phyloP scores from a whole-genome alignment of 2,329 filamentous ascomycete genomes.

The Penicillium brasilianum region DNA sequence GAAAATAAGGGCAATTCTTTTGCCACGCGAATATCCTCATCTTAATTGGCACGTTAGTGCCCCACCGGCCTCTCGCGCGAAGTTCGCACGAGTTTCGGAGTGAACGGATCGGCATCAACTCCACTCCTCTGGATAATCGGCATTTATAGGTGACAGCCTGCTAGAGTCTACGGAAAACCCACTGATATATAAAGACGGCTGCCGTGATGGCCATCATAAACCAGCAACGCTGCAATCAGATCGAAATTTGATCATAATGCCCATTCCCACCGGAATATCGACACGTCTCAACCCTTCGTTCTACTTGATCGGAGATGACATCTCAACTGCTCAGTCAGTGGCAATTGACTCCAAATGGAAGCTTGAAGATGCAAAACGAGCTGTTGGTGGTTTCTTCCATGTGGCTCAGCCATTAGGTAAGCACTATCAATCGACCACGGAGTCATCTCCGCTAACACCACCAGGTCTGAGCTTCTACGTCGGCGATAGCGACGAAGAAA shows the following conservation, averaged over 20 bases:
- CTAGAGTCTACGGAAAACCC: too few relatives aligned
- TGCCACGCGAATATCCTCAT: background rate
- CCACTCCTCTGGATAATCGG: background rate
- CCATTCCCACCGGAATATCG: conserved; percentile 14
- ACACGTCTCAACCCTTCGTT: conserved; percentile 8
- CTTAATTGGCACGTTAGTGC: background rate
- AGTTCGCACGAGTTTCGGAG: conserved; percentile 1
- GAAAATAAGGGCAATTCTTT: background rate
- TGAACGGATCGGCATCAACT: background rate
- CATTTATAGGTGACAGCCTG: background rate
- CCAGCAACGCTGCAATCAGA: background rate
- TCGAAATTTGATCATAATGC: conserved; percentile 11
- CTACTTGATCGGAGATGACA: conserved; percentile 28
- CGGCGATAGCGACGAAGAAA: background rate
- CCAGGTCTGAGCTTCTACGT: background rate
- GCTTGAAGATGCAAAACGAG: background rate
- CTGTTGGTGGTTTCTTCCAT: background rate
- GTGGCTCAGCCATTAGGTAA: background rate
- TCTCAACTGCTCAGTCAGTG: conserved; percentile 31
- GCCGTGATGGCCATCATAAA: background rate
- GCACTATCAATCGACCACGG: background rate
- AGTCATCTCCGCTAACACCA: background rate
- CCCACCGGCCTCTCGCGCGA: background rate
- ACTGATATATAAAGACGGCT: background rate
- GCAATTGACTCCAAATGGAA: background rate